These are phyloP conservation scores for Trichocomaceae sp. DNA, from an alignment of 2,329 filamentous ascomycete genomes.

Conservation along the genomic window DNA sequence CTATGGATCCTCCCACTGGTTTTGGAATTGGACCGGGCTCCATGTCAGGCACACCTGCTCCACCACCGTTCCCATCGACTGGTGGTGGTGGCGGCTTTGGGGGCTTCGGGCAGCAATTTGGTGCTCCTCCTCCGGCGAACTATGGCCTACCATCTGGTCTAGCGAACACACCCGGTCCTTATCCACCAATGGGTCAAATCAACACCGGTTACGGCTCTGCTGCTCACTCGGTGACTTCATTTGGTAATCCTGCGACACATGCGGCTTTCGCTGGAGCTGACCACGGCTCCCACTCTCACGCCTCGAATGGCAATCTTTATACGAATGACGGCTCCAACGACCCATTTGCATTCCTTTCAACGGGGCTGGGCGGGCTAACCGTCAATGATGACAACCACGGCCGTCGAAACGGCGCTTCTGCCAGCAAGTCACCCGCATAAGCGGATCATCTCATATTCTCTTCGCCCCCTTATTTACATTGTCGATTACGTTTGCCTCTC, in stretches of 20 bases:
- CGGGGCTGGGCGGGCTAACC: constrained; percentile 53
- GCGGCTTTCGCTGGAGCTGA: constrained; percentile 86
- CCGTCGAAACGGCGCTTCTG: constrained; percentile 40
- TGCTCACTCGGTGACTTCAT: constrained; percentile 76
- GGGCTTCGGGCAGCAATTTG: constrained; percentile 70
- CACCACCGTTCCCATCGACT: constrained; percentile 68
- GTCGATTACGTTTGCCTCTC: constrained; percentile 4
- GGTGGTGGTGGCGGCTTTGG: constrained; percentile 63
- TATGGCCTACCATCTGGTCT: constrained; percentile 85
- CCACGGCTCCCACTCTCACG: constrained; percentile 71
- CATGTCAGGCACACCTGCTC: constrained; percentile 77
- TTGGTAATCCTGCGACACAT: constrained; percentile 89
- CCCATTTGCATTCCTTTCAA: constrained; percentile 59
- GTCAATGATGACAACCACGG: constrained; percentile 44
- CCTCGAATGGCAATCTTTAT: constrained; percentile 68
- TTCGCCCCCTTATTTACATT: constrained; percentile 16
- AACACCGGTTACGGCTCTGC: constrained; percentile 74
- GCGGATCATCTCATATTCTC: constrained; percentile 13
- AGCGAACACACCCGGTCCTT: constrained; percentile 68
- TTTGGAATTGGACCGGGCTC: constrained; percentile 81
- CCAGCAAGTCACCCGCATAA: constrained; percentile 40
- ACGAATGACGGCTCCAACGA: constrained; percentile 49
- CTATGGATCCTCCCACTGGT: constrained; percentile 77
- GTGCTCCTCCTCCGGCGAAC: constrained; percentile 68
- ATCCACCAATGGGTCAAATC: constrained; percentile 61